Base-by-base conservation (phyloP, 306 rosid species). In the Pterocarpus santalinus region DNA sequence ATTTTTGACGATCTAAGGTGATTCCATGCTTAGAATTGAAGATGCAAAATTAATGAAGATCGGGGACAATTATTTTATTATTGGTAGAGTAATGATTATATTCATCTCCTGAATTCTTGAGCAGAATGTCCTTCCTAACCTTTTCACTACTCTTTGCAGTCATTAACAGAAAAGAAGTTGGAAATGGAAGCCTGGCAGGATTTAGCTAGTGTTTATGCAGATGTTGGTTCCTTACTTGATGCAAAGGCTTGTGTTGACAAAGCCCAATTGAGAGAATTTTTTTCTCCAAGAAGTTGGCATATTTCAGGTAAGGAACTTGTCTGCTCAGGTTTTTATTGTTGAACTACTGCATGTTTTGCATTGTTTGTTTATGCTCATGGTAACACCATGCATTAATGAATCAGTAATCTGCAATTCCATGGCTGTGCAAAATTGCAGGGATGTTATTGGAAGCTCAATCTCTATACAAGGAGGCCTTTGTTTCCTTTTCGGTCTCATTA, bases 181-280 rank as follows among this genome's bases (percentile, higher is more conserved):
- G 95, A 92, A 78, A 88, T 71, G 65, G 90, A 85, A 87, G 90
- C 89, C 61, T 92, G 98, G 98, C 91, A 84, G 76, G 98, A 90
- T 83, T 84, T 94, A 86, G 94, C 97, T 72, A 62, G 88, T 78
- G 84, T 90, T 85, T 94, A 94, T 83, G 79, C 85, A 2, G 85
- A 87, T 41, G 88, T 90, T 4, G 88, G 89, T 77, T 79, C 87
- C 57, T 87, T 87, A 76, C 64, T 75, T 53, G 98, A 94, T 84
- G 95, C 97, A 80, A 90, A 92, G 86, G 80, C 88, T 81, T 94
- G 97, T 69, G 75, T 75, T 63, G 88, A 87, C 72, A 89, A 88
- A 76, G 95, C 97, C 82, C 90, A 86, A 61, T 70, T 87, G 69
- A 75, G 84, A 64, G 92, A 92, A 28, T 73, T 88, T 76, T 87